Conservation (phyloP, 305 asterid species). For the Fraxinus dipetala region DNA sequence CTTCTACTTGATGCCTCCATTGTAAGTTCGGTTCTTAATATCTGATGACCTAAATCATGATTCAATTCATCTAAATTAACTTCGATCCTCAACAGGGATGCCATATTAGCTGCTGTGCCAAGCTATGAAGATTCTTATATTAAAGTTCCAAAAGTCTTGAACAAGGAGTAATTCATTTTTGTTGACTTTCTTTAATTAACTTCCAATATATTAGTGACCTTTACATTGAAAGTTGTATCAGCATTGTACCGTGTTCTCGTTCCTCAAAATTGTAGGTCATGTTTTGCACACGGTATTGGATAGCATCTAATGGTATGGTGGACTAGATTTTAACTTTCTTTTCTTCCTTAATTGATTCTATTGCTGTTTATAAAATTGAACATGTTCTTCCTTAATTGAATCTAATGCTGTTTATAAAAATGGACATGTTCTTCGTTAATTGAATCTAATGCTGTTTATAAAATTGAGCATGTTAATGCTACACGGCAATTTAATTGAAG, state of each 20-base stretch:
- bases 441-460: neutral
- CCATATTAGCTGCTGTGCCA: constrained; percentile 62
- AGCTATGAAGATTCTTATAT: constrained; percentile 68
- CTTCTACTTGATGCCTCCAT: neutral
- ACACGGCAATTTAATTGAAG: neutral
- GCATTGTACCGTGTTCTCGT: neutral
- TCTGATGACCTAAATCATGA: neutral
- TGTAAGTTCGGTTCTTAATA: neutral
- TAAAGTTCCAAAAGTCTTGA: constrained; percentile 83
- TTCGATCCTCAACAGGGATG: constrained; percentile 45
- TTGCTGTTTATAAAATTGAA: too few relatives aligned
- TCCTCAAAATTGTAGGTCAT: neutral
- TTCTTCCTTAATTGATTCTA: neutral
- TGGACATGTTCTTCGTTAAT: neutral
- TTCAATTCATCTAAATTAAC: neutral
- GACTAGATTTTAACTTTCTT: neutral
- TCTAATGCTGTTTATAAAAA: too few relatives aligned
- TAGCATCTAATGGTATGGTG: neutral
- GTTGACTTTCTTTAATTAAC: neutral
- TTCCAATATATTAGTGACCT: neutral
- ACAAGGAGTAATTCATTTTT: constrained; percentile 46
- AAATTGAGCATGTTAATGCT: neutral
- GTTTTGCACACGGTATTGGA: neutral
- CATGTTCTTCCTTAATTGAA: neutral
- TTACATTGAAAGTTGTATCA: neutral